Conservation (phyloP, 2,329 filamentous ascomycete species). For the Emericellopsis atlantica region DNA sequence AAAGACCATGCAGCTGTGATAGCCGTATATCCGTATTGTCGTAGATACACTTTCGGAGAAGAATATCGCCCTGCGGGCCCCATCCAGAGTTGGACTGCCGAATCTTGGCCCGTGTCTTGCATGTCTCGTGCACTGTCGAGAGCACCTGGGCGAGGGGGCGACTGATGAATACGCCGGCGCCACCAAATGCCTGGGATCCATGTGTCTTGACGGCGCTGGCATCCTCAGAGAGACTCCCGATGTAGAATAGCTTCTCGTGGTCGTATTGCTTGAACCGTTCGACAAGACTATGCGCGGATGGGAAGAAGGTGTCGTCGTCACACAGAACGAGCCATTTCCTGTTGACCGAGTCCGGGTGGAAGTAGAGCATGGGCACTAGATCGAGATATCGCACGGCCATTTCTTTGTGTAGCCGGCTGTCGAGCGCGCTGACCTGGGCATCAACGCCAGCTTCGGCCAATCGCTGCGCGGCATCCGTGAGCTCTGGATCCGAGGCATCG, state of each 20-base stretch:
- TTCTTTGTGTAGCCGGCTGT: conserved; percentile 27
- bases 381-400: conserved; percentile 47
- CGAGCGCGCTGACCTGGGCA: conserved; percentile 40
- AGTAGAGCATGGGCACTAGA: conserved; percentile 39
- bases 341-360: conserved; percentile 28
- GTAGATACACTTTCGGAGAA: conserved; percentile 45
- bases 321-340: conserved; percentile 44
- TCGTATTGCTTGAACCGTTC: conserved; percentile 34
- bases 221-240: conserved; percentile 46
- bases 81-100: conserved; percentile 10
- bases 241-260: conserved; percentile 33
- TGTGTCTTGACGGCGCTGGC: conserved; percentile 35
- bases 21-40: conserved; percentile 38
- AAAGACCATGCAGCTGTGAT: conserved; percentile 40
- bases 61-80: conserved; percentile 33
- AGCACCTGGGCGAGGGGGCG: conserved; percentile 35
- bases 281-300: conserved; percentile 36
- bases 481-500: conserved; percentile 35
- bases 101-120: conserved; percentile 21
- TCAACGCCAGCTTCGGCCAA: conserved; percentile 37
- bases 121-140: conserved; percentile 31
- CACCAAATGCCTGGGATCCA: conserved; percentile 48
- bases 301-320: conserved; percentile 54
- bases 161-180: conserved; percentile 46
- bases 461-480: conserved; percentile 30